These are phyloP conservation scores for Miamiensis avidus DNA, from an alignment of 169 alveolate genomes.

Conservation along the genomic window DNA sequence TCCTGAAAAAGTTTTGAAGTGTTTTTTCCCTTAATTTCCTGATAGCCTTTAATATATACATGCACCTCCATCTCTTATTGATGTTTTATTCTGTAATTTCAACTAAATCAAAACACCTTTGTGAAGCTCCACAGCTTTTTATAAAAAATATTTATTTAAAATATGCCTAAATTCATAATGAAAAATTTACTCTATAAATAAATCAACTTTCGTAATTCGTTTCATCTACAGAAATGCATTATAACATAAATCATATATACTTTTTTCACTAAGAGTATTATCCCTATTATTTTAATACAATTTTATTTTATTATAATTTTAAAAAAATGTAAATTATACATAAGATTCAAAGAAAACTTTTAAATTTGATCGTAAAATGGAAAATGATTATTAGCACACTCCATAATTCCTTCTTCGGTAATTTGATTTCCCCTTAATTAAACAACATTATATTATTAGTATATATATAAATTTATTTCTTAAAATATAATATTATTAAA, in stretches of 20 bases:
- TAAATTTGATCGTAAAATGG: neutral
- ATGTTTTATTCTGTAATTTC: neutral
- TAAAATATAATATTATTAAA: too few species aligned
- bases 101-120: neutral
- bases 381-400: neutral
- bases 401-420: neutral
- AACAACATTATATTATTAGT: too few species aligned
- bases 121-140: neutral
- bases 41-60: neutral
- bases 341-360: neutral
- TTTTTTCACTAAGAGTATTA: neutral
- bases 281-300: neutral
- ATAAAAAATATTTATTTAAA: too few species aligned
- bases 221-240: neutral
- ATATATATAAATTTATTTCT: neutral
- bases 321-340: neutral
- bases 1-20: neutral
- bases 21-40: too few species aligned
- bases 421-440: neutral
- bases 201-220: neutral
- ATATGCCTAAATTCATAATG: neutral
- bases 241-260: neutral
- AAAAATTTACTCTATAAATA: neutral
- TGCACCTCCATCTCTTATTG: neutral
- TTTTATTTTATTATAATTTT: too few species aligned